Evolutionary conservation across 2,329 filamentous ascomycete genomes (phyloP), one percentile per base, ranked within the genome.

Genomic region (Macroventuria anomochaeta): DNA sequence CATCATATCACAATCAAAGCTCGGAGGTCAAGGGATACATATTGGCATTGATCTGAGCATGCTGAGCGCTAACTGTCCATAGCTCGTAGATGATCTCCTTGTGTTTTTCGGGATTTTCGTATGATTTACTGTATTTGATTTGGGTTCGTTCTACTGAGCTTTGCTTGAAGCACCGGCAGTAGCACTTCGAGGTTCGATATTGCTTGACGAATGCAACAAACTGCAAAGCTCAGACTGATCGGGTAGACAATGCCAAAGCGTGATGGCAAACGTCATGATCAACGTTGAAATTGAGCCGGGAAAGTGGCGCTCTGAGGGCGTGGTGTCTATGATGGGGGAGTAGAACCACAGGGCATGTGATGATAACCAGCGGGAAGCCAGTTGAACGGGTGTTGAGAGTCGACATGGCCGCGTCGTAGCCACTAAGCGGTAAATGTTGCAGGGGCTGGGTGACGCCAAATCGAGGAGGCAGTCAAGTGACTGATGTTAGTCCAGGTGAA

Each of bases 261-360:
- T 23, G 7, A 18, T 33, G 44, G 39, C 29, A 28, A 15, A 39
- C 25, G 33, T 49, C 39, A 32, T 50, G 46, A 55, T 55, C 52
- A 55, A 55, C 40, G 15, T 39, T 49, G 15, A 33, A 13, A 3
- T 12, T 31, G 46, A 50, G 46, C 46, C 46, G n/a, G 11, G 33
- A 46, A 7, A 41, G 52, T 44, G 34, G 51, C 51, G 39, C 51
- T 48, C 51, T 12, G 18, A 23, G n/a, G 37, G n/a, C 15, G 31
- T 42, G 31, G 39, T 37, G n/a, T 49, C 46, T 46, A 39, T 40
- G 37, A 55, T 33, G 52, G 18, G 46, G 52, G 46, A 55, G 52
- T 41, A 36, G 52, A 40, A 42, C 44, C 46, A 48, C 41, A 50
- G 52, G 18, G 25, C 32, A 21, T 42, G 33, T 43, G 17, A 39